Conservation (phyloP, 2,329 filamentous ascomycete species). For the Aspergillus udagawae region DNA sequence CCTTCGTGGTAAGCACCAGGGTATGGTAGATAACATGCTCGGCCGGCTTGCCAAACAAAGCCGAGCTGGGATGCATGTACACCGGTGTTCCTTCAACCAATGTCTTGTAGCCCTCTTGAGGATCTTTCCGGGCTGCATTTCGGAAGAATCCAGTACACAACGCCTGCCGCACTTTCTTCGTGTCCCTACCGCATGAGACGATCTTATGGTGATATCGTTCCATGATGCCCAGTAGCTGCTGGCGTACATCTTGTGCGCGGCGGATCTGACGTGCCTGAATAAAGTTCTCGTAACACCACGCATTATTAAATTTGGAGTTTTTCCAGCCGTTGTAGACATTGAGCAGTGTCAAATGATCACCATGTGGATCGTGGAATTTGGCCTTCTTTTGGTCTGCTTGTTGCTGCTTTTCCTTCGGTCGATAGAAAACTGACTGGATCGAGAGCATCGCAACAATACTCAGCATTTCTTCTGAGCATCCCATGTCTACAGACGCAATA, state of each 20-base stretch:
- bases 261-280: slow-evolving; percentile 88
- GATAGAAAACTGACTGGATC: slow-evolving; percentile 82
- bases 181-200: slow-evolving; percentile 80
- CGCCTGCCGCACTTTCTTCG: slow-evolving; percentile 79
- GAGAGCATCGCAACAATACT: slow-evolving; percentile 94
- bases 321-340: slow-evolving; percentile 99
- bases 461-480: slow-evolving; percentile 90
- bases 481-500: slow-evolving; percentile 79
- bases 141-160: slow-evolving; percentile 94
- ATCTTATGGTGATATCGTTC: slow-evolving; percentile 80
- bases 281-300: slow-evolving; percentile 98
- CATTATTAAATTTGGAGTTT: slow-evolving; percentile 69
- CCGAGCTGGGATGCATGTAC: slow-evolving; percentile 86
- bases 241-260: slow-evolving; percentile 84
- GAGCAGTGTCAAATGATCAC: slow-evolving; percentile 88
- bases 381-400: slow-evolving; percentile 97
- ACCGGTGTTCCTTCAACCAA: slow-evolving; percentile 92
- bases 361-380: slow-evolving; percentile 93
- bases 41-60: slow-evolving; percentile 89
- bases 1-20: slow-evolving; percentile 60
- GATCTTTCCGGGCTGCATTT: slow-evolving; percentile 90
- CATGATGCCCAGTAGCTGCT: slow-evolving; percentile 92
- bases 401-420: slow-evolving; percentile 93
- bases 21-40: slow-evolving; percentile 93
- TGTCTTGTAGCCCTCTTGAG: slow-evolving; percentile 95